Evolutionary conservation across 441 rosid genomes (phyloP).

Genomic region (Raphanus hybrid): DNA sequence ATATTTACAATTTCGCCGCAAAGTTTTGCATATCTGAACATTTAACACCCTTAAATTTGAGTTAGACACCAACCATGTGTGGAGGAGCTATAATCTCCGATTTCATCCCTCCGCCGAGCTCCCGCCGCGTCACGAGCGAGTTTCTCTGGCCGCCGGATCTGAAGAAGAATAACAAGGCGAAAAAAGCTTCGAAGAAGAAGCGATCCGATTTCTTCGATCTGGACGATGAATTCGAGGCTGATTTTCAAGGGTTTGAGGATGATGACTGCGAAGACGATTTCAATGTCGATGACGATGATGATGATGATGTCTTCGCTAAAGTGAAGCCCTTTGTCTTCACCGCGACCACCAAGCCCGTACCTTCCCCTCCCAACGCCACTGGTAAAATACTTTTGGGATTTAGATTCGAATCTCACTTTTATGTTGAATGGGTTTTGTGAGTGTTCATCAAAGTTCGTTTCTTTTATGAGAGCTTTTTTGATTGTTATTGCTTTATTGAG

Average conservation of each 20-base stretch:
- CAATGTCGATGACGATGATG: not conserved
- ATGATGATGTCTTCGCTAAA: constrained; percentile 33
- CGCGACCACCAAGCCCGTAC: constrained; percentile 41
- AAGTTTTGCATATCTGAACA: constrained; percentile 11
- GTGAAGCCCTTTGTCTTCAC: constrained; percentile 74
- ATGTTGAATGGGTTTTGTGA: not conserved
- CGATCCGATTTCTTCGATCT: constrained; percentile 48
- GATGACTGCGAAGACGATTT: constrained; percentile 48
- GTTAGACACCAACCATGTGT: constrained; percentile 62
- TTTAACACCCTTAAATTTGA: constrained; percentile 1
- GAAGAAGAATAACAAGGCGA: constrained; percentile 39
- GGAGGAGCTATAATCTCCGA: constrained; percentile 96
- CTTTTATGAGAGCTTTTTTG: not conserved
- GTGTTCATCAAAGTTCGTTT: not conserved
- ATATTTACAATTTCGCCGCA: constrained; percentile 26
- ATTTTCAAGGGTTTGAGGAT: constrained; percentile 76
- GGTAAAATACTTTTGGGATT: constrained; percentile 42
- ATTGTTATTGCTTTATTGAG: not conserved
- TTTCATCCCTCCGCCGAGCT: constrained; percentile 53
- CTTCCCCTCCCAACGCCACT: constrained; percentile 17
- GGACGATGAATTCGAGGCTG: constrained; percentile 84
- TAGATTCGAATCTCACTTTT: constrained; percentile 1
- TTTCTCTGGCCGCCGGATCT: constrained; percentile 79
- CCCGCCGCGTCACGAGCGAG: constrained; percentile 58
- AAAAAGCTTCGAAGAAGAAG: constrained; percentile 38